A percentile compares a stretch with the other conserved stretches of the same genome.
Conservation (phyloP, 768 basidiomycete genomes). For the Tricholoma bakamatsutake region DNA sequence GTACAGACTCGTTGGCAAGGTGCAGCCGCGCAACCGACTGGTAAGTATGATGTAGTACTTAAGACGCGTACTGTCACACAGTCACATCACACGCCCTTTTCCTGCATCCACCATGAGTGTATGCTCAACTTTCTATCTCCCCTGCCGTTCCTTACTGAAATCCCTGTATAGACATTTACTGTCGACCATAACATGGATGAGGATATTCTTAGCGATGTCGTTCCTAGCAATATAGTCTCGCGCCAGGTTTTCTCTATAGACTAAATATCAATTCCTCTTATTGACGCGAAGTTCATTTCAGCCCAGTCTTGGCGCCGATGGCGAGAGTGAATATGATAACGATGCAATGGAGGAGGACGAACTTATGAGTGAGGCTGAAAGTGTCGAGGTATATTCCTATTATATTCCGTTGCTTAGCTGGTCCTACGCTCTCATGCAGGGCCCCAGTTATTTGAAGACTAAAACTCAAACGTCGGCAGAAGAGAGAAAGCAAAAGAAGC, state of each 20-base stretch:
- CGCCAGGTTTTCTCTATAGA: constrained; percentile 54
- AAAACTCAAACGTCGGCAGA: constrained; percentile 7
- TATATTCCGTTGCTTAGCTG: background rate
- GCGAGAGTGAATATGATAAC: constrained; percentile 69
- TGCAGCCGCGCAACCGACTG: too few species aligned
- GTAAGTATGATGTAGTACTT: background rate
- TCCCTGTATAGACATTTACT: constrained; percentile 29
- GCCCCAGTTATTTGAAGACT: background rate
- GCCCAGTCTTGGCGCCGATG: constrained; percentile 66
- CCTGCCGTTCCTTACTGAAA: background rate
- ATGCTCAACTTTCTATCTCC: constrained; percentile 7
- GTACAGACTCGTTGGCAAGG: too few species aligned
- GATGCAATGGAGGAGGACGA: constrained; percentile 58
- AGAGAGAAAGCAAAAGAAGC: constrained; percentile 30
- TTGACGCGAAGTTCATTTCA: constrained; percentile 11
- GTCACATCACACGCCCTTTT: constrained; percentile 9
- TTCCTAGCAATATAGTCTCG: constrained; percentile 88
- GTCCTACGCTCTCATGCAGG: background rate
- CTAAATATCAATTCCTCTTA: background rate
- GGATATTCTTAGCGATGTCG: constrained; percentile 85
- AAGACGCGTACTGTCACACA: constrained; percentile 15
- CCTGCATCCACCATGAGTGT: constrained; percentile 18
- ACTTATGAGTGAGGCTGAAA: constrained; percentile 48
- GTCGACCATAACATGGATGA: constrained; percentile 46
- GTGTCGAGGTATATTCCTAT: constrained; percentile 18